Evolutionary conservation across 371 early-diverging fungal species (phyloP).

Genomic region (Mucor lusitanicus): DNA sequence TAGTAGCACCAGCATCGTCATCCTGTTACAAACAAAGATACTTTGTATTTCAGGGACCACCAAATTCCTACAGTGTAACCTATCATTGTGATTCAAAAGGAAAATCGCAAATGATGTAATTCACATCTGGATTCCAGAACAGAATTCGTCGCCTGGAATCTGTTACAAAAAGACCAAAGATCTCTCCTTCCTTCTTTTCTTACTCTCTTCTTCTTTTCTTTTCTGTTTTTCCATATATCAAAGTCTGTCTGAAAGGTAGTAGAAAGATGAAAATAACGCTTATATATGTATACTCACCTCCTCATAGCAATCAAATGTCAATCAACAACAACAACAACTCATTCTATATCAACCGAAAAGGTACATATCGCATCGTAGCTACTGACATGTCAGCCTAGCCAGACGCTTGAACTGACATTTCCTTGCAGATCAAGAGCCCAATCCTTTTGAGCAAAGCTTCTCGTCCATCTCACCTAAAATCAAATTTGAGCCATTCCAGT

Average conservation of each 20-base stretch:
- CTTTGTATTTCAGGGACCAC: slow-evolving; percentile 4
- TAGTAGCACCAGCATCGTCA: neutral
- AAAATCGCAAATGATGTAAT: slow-evolving; percentile 3
- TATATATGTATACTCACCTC: neutral
- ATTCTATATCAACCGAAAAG: neutral
- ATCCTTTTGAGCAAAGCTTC: slow-evolving; percentile 87
- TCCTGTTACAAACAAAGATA: neutral
- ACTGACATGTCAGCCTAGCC: too few species aligned
- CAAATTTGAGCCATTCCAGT: neutral
- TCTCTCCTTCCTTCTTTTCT: neutral
- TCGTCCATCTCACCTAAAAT: slow-evolving; percentile 31
- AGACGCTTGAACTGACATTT: too few species aligned
- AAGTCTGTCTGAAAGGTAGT: neutral
- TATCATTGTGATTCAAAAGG: neutral
- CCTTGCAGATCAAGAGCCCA: slow-evolving; percentile 71
- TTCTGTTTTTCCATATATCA: neutral
- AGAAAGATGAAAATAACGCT: neutral
- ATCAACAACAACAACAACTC: neutral
- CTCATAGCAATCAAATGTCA: neutral
- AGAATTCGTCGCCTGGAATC: neutral
- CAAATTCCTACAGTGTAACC: neutral
- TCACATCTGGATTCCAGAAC: neutral
- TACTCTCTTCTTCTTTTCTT: neutral
- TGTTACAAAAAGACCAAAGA: neutral
- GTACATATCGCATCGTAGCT: neutral